These are phyloP conservation scores for Plenodomus tracheiphilus DNA, from an alignment of 2,329 filamentous ascomycete species.

Conservation along the genomic window DNA sequence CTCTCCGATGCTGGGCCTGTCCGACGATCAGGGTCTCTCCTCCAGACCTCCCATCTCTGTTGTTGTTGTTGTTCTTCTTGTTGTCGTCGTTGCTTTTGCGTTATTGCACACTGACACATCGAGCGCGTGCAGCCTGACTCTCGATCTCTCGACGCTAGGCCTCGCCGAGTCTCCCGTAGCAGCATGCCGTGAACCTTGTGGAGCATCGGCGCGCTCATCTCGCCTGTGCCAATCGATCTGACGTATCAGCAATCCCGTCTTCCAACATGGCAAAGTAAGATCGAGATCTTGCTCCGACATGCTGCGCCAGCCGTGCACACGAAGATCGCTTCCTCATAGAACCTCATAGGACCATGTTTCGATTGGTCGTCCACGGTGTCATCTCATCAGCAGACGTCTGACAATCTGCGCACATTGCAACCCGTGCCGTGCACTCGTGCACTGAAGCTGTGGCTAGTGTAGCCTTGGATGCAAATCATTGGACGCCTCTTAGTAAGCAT, in stretches of 20 bases:
- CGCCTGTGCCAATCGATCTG: neutral
- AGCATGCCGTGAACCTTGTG: neutral
- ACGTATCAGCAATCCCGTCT: neutral
- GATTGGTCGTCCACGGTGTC: too few relatives aligned
- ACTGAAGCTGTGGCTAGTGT: too few relatives aligned
- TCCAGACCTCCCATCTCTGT: neutral
- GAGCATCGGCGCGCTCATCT: neutral
- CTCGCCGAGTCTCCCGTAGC: neutral
- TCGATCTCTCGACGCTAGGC: neutral
- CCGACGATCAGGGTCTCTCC: neutral
- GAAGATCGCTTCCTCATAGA: too few relatives aligned
- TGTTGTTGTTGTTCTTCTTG: neutral
- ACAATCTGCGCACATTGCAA: too few relatives aligned
- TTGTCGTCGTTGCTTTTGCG: neutral
- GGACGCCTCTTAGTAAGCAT: too few relatives aligned
- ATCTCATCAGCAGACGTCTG: too few relatives aligned
- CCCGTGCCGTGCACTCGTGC: too few relatives aligned
- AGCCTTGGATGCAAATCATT: too few relatives aligned
- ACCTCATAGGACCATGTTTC: too few relatives aligned
- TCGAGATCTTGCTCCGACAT: neutral
- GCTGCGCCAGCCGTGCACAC: too few relatives aligned
- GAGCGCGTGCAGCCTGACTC: neutral
- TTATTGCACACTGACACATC: neutral
- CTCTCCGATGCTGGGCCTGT: neutral
- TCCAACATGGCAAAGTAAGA: neutral